Evolutionary conservation across 225 moss, liverwort and hornwort genomes (phyloP).

Genomic region (Asterella californica): DNA sequence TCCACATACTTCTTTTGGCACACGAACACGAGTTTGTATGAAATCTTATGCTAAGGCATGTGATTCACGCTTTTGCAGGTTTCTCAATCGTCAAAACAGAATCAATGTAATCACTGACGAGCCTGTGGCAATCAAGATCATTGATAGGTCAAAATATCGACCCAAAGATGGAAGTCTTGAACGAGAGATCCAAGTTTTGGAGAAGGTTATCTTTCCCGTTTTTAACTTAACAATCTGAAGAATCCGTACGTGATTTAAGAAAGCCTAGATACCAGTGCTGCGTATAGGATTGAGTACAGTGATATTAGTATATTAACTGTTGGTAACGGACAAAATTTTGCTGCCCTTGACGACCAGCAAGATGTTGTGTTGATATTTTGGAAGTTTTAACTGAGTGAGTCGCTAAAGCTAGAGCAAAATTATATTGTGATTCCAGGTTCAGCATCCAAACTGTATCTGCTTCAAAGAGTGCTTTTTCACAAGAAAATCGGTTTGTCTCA

Average conservation of each 20-base stretch:
- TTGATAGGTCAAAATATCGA: slow-evolving; percentile 72
- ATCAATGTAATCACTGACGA: slow-evolving; percentile 56
- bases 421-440: slow-evolving; percentile 40
- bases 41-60: background rate
- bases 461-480: slow-evolving; percentile 87
- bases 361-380: too few relatives aligned
- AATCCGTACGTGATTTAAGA: background rate
- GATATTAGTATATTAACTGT: too few relatives aligned
- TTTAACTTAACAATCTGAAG: background rate
- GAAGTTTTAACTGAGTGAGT: background rate
- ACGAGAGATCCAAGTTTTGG: slow-evolving; percentile 70
- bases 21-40: too few relatives aligned
- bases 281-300: too few relatives aligned
- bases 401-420: background rate
- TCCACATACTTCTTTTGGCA: too few relatives aligned
- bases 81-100: slow-evolving; percentile 72
- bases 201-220: slow-evolving; percentile 46
- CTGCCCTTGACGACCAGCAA: background rate
- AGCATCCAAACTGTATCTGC: slow-evolving; percentile 67
- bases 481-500: slow-evolving; percentile 70
- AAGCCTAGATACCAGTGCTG: too few relatives aligned
- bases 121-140: slow-evolving; percentile 74
- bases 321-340: background rate
- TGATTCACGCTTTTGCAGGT: slow-evolving; percentile 32
- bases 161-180: slow-evolving; percentile 74